These are phyloP conservation scores for Hirschioporus abietinus DNA, from an alignment of 768 basidiomycete species.

Conservation along the genomic window DNA sequence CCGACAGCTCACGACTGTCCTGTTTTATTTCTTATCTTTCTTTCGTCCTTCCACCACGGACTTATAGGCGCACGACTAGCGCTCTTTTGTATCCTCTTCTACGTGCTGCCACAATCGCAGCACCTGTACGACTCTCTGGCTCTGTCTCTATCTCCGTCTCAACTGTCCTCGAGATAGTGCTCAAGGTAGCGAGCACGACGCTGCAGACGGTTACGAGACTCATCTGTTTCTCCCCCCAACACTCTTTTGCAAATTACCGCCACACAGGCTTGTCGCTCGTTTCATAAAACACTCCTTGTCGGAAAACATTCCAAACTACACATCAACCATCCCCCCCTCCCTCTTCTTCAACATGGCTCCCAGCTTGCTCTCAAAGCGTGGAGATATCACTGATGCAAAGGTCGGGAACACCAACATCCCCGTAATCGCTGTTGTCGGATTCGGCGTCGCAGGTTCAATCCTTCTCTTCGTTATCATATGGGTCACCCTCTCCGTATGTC, in stretches of 20 bases:
- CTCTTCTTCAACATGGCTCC: slow-evolving; percentile 6
- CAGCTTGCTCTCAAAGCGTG: background rate
- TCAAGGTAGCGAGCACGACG: background rate
- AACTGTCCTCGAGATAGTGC: background rate
- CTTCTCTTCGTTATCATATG: slow-evolving; percentile 35
- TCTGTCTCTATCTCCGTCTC: background rate
- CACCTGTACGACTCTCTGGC: background rate
- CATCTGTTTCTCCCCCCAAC: background rate
- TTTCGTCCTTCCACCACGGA: slow-evolving; percentile 1
- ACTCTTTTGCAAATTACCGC: slow-evolving; percentile 1
- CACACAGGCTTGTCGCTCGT: slow-evolving; percentile 1
- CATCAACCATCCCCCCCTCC: background rate
- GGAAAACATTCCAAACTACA: background rate
- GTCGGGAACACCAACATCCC: slow-evolving; percentile 12
- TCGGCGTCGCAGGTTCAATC: slow-evolving; percentile 41
- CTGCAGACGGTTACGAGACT: background rate
- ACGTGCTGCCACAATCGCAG: background rate
- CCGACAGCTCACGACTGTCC: too few relatives aligned
- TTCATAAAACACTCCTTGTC: slow-evolving; percentile 1
- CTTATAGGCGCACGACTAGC: background rate
- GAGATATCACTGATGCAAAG: slow-evolving; percentile 4
- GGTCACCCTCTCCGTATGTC: slow-evolving; percentile 36
- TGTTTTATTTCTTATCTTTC: background rate
- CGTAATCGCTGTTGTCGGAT: slow-evolving; percentile 44
- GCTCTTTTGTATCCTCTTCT: background rate